A percentile compares a stretch with the other conserved stretches of the same genome.
phyloP scores from a whole-genome alignment of 495 filamentous ascomycete genomes.

The Parathielavia hyrcaniae region DNA sequence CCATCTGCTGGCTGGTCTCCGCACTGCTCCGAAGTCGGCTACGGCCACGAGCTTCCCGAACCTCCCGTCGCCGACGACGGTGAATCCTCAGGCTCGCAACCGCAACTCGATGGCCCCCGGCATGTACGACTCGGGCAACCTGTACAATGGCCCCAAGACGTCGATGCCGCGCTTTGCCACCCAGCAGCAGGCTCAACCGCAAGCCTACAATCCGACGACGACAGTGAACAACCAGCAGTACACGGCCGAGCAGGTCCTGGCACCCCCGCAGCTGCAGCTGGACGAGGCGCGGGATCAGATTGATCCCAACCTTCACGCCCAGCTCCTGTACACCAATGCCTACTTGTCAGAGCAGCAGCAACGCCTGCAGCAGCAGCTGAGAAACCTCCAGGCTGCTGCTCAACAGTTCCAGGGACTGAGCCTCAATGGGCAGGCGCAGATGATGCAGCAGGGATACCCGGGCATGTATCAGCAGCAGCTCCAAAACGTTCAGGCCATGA shows the following conservation, averaged over 20 bases:
- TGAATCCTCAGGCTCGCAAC: conserved; percentile 31
- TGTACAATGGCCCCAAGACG: conserved; percentile 49
- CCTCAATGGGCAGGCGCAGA: conserved; percentile 45
- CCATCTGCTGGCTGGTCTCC: conserved; percentile 85
- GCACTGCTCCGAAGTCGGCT: conserved; percentile 87
- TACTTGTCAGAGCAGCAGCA: conserved; percentile 86
- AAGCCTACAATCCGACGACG: conserved; percentile 26
- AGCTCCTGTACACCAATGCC: conserved; percentile 76
- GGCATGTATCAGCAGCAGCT: conserved; percentile 42
- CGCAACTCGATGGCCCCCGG: conserved; percentile 45
- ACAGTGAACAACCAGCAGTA: conserved; percentile 41
- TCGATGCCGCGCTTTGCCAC: conserved; percentile 40
- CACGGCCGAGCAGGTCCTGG: conserved; percentile 73
- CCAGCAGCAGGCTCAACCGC: conserved; percentile 26
- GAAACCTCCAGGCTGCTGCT: conserved; percentile 52
- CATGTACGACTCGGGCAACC: conserved; percentile 41
- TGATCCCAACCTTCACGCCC: conserved; percentile 75
- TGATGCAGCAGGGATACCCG: conserved; percentile 40
- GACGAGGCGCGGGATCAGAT: conserved; percentile 61
- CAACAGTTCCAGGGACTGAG: conserved; percentile 75
- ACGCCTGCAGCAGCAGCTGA: conserved; percentile 60
- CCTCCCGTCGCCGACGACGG: conserved; percentile 52
- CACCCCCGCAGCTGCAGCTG: conserved; percentile 70
- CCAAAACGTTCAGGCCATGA: conserved; percentile 64
- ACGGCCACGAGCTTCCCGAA: conserved; percentile 57